Percentiles rank a stretch among this genome's conserved stretches.
Evolutionary conservation across 495 filamentous ascomycete species (phyloP).

Genomic region (Aspergillus nanangensis): DNA sequence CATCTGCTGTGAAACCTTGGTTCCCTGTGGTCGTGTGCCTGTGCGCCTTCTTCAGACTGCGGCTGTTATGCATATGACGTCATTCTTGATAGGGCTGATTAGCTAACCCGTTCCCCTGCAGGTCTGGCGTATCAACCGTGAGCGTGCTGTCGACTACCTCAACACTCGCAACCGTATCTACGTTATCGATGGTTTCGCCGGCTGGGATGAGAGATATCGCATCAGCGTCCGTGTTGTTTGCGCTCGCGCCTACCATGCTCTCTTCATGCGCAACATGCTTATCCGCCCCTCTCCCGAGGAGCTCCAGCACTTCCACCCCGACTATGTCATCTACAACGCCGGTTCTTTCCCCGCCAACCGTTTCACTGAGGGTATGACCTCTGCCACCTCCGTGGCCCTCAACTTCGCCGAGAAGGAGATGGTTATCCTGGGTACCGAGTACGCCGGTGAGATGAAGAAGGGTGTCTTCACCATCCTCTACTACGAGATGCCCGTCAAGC

Average conservation of each 20-base stretch:
- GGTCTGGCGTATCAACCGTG: conserved; percentile 99
- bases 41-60: not conserved
- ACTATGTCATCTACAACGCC: conserved; percentile 99
- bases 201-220: conserved; percentile 97
- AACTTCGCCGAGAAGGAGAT: conserved; percentile 91
- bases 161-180: conserved; percentile 99
- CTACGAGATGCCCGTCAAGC: conserved; percentile 99
- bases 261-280: conserved; percentile 99
- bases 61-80: conserved; percentile 34
- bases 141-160: conserved; percentile 97
- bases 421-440: conserved; percentile 99
- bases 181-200: conserved; percentile 93
- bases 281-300: conserved; percentile 88
- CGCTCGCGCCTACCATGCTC: conserved; percentile 96
- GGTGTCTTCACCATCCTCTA: conserved; percentile 98
- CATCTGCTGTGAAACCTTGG: conserved; percentile 7
- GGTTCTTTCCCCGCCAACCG: conserved; percentile 98
- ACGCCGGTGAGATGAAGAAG: conserved; percentile 99
- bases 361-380: conserved; percentile 98
- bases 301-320: conserved; percentile 93
- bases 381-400: conserved; percentile 79
- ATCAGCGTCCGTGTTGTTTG: conserved; percentile 98
- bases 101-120: conserved; percentile 32
- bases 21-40: not conserved
- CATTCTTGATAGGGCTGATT: conserved; percentile 21